A percentile compares a stretch with the other conserved stretches of the same genome.
phyloP scores from a whole-genome alignment of 805 yeast genomes.

The Lipomyces anomalus region DNA sequence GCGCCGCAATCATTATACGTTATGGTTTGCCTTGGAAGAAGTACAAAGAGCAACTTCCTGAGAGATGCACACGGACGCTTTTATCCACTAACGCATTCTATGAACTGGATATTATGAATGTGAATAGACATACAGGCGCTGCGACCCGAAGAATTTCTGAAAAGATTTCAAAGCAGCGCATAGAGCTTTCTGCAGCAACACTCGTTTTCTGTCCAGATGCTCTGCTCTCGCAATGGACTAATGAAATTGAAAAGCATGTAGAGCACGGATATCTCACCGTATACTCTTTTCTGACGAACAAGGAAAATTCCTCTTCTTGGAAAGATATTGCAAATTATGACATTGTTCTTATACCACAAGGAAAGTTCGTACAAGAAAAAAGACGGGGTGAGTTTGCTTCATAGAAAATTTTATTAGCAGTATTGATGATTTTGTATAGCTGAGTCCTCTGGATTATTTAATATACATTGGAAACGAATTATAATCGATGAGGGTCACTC shows the following conservation, averaged over 20 bases:
- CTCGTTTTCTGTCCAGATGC: constrained; percentile 62
- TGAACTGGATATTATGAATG: constrained; percentile 28
- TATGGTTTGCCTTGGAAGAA: constrained; percentile 56
- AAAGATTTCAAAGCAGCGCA: constrained; percentile 28
- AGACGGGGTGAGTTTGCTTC: constrained; percentile 7
- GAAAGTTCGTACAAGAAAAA: constrained; percentile 42
- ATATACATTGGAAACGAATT: constrained; percentile 59
- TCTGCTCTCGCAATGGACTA: constrained; percentile 58
- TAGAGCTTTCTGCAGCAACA: constrained; percentile 48
- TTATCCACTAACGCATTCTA: constrained; percentile 43
- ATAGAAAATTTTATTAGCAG: too few relatives aligned
- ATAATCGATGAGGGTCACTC: constrained; percentile 76
- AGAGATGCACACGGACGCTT: constrained; percentile 37
- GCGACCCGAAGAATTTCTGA: constrained; percentile 23
- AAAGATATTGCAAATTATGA: constrained; percentile 43
- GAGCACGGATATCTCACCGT: constrained; percentile 37
- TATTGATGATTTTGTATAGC: too few relatives aligned
- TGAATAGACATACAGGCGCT: constrained; percentile 19
- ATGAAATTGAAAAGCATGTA: constrained; percentile 54
- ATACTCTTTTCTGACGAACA: constrained; percentile 12
- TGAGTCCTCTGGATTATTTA: constrained; percentile 36
- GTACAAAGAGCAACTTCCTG: constrained; percentile 43
- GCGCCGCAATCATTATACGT: constrained; percentile 41
- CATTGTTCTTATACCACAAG: constrained; percentile 46
- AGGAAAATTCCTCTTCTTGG: constrained; percentile 31